Percentiles rank a stretch among this genome's conserved stretches.
Conservation (phyloP, 2,329 filamentous ascomycete genomes). For the Metarhizium anisopliae region DNA sequence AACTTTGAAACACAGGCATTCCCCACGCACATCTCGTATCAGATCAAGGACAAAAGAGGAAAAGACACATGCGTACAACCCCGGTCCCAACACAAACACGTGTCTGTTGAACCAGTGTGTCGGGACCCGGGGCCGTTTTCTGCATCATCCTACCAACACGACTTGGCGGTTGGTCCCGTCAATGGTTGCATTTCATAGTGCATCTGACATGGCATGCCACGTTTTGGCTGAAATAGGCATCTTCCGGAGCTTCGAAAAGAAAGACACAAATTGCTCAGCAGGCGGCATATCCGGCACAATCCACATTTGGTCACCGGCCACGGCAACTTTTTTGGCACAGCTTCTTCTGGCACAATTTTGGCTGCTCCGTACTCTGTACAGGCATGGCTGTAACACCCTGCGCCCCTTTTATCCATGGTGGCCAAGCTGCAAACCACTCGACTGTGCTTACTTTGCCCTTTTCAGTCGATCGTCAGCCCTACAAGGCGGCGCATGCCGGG, state of each 20-base stretch:
- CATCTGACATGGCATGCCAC: neutral
- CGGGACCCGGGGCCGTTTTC: neutral
- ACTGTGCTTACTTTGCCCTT: slow-evolving; percentile 1
- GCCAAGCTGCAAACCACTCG: neutral
- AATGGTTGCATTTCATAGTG: neutral
- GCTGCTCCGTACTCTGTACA: no score
- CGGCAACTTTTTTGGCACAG: no score
- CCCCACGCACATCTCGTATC: neutral
- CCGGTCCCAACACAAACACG: neutral
- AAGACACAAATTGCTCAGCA: neutral
- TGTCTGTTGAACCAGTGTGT: neutral
- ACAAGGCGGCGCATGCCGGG: slow-evolving; percentile 4
- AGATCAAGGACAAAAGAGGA: neutral
- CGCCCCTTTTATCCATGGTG: neutral
- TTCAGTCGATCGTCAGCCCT: slow-evolving; percentile 5
- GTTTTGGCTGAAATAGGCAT: neutral
- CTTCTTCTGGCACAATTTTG: no score
- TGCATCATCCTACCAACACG: neutral
- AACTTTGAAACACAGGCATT: neutral
- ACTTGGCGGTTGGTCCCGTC: neutral
- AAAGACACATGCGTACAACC: neutral
- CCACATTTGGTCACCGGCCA: neutral
- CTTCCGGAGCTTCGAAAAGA: neutral
- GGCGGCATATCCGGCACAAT: neutral
- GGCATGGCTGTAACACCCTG: neutral